phyloP scores from a whole-genome alignment of 768 basidiomycete genomes.

The Panus rudis region DNA sequence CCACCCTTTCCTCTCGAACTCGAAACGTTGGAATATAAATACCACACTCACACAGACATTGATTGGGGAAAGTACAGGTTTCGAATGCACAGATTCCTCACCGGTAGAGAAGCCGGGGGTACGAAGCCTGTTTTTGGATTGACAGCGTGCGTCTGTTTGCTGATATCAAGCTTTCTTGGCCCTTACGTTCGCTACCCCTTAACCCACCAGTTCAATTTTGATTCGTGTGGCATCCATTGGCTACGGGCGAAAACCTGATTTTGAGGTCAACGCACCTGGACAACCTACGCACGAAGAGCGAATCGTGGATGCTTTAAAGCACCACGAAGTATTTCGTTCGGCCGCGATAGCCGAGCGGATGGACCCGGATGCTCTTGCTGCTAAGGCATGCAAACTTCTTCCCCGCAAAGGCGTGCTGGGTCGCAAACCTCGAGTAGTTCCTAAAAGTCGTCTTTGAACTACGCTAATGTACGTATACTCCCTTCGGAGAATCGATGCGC shows the following conservation, averaged over 20 bases:
- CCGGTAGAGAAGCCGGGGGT: constrained; percentile 77
- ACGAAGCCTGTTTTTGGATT: constrained; percentile 86
- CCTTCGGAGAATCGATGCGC: too few species aligned
- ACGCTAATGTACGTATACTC: too few species aligned
- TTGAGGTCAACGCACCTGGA: constrained; percentile 36
- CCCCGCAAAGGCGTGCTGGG: too few species aligned
- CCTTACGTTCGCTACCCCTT: background rate
- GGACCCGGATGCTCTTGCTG: constrained; percentile 1
- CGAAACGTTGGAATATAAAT: constrained; percentile 48
- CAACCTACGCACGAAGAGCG: constrained; percentile 35
- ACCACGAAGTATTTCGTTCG: constrained; percentile 19
- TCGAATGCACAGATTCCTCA: constrained; percentile 75
- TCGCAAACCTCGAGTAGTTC: too few species aligned
- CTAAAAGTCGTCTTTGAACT: too few species aligned
- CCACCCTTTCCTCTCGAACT: constrained; percentile 52
- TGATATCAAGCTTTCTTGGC: background rate
- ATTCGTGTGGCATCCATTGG: constrained; percentile 44
- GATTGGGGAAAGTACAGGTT: constrained; percentile 32
- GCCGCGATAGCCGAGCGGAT: constrained; percentile 7
- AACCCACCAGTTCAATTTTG: constrained; percentile 37
- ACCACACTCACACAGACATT: constrained; percentile 59
- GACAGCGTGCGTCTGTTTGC: constrained; percentile 58
- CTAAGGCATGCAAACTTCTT: too few species aligned
- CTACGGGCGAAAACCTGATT: constrained; percentile 39
- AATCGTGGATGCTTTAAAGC: constrained; percentile 35